These are phyloP conservation scores for Dentipellis sp. DNA, from an alignment of 768 basidiomycete species.

Conservation along the genomic window DNA sequence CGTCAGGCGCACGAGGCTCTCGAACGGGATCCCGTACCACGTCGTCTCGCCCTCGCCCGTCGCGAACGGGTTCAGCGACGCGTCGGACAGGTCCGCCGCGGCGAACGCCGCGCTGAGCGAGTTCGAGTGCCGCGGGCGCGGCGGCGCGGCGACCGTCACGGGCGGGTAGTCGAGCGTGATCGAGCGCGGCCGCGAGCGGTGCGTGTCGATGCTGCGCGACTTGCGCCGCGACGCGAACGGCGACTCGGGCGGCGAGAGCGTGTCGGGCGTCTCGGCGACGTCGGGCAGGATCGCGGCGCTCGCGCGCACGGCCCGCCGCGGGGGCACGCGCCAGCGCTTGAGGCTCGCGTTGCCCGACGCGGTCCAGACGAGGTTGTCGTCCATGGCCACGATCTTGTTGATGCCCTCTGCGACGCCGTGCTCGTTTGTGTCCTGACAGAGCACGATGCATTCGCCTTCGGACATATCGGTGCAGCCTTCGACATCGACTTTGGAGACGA, in stretches of 20 bases:
- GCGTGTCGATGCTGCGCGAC: slow-evolving; percentile 10
- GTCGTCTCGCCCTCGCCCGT: slow-evolving; percentile 23
- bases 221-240: slow-evolving; percentile 1
- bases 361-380: slow-evolving; percentile 85
- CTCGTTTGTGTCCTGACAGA: slow-evolving; percentile 60
- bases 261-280: slow-evolving; percentile 3
- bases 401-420: slow-evolving; percentile 50
- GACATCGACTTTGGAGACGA: slow-evolving; percentile 86
- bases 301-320: slow-evolving; percentile 52
- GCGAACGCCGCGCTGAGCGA: slow-evolving; percentile 10
- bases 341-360: slow-evolving; percentile 78
- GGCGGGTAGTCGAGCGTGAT: slow-evolving; percentile 9
- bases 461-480: slow-evolving; percentile 72
- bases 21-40: slow-evolving; percentile 59
- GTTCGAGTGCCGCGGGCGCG: slow-evolving; percentile 16
- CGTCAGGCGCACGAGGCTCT: slow-evolving; percentile 57
- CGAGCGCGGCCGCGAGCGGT: slow-evolving; percentile 6
- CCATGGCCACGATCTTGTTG: slow-evolving; percentile 74
- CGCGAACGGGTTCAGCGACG: slow-evolving; percentile 7
- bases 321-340: slow-evolving; percentile 72
- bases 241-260: slow-evolving; percentile 6
- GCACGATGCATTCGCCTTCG: slow-evolving; percentile 82
- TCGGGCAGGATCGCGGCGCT: slow-evolving; percentile 10
- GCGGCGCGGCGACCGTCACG: slow-evolving; percentile 12
- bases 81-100: slow-evolving; percentile 5